phyloP scores from a whole-genome alignment of 1,139 yeast genomes.

The Yamadazyma dushanensis region DNA sequence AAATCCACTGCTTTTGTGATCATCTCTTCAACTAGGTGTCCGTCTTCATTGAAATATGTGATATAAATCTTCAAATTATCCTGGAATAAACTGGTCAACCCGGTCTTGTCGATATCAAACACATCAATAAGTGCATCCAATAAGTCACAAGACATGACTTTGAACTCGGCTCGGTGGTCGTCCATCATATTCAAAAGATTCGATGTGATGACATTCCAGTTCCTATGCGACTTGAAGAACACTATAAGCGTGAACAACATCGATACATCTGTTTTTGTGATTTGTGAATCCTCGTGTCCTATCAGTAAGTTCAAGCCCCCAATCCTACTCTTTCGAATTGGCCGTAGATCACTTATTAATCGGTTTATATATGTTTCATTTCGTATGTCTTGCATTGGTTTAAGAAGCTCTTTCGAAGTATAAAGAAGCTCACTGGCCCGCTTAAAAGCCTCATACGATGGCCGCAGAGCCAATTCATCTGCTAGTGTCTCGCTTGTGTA shows the following conservation, averaged over 20 bases:
- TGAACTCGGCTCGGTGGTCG: constrained; percentile 46
- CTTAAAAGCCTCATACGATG: constrained; percentile 4
- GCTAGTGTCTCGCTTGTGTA: neutral
- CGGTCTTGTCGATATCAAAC: constrained; percentile 33
- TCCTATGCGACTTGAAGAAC: constrained; percentile 16
- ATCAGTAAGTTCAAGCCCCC: constrained; percentile 12
- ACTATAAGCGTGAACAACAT: constrained; percentile 26
- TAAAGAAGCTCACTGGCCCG: neutral
- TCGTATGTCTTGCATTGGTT: neutral
- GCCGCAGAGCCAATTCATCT: neutral
- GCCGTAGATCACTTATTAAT: constrained; percentile 8
- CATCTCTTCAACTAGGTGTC: constrained; percentile 40
- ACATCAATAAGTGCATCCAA: constrained; percentile 22
- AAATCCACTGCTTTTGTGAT: constrained; percentile 20
- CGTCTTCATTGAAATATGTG: constrained; percentile 27
- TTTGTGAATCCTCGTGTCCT: constrained; percentile 6
- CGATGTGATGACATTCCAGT: constrained; percentile 51
- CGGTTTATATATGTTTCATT: constrained; percentile 4
- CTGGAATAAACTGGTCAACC: constrained; percentile 42
- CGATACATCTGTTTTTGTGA: constrained; percentile 6
- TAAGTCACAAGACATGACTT: constrained; percentile 43
- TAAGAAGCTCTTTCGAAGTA: neutral
- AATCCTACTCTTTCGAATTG: constrained; percentile 9
- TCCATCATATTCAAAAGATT: constrained; percentile 52
- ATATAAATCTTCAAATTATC: constrained; percentile 41